Evolutionary conservation across 768 basidiomycete genomes (phyloP).

Genomic region (Collybia sp.): DNA sequence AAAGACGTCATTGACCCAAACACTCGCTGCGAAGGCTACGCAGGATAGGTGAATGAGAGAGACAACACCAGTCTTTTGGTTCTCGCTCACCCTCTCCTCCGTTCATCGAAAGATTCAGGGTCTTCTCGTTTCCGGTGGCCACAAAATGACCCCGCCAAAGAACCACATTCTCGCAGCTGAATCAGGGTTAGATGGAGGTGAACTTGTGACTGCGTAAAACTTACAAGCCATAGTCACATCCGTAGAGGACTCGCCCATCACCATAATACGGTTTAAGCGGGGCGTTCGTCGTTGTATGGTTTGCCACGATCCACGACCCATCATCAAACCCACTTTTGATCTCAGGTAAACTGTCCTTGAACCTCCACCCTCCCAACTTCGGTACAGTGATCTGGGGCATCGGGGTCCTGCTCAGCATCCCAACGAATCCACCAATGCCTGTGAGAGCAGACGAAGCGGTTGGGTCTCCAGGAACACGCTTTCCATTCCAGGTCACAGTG

Average conservation of each 20-base stretch:
- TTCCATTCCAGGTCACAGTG: constrained; percentile 72
- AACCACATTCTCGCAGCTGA: constrained; percentile 79
- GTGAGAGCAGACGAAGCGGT: constrained; percentile 24
- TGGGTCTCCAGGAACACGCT: constrained; percentile 31
- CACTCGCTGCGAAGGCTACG: constrained; percentile 74
- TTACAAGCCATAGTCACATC: constrained; percentile 85
- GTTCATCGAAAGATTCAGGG: constrained; percentile 73
- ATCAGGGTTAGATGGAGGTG: neutral
- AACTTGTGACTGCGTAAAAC: constrained; percentile 15
- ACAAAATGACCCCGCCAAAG: constrained; percentile 82
- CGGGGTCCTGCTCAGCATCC: constrained; percentile 31
- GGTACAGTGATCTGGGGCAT: constrained; percentile 36
- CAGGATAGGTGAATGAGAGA: neutral
- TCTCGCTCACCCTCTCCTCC: constrained; percentile 60
- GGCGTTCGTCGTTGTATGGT: constrained; percentile 69
- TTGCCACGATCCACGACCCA: constrained; percentile 56
- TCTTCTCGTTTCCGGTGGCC: constrained; percentile 53
- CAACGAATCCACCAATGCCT: constrained; percentile 42
- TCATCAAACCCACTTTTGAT: constrained; percentile 55
- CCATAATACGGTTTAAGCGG: constrained; percentile 67
- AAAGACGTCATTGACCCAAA: constrained; percentile 76
- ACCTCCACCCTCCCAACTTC: constrained; percentile 63
- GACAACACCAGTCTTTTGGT: neutral
- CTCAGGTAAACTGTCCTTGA: constrained; percentile 73
- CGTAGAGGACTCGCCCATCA: constrained; percentile 75